Conservation (phyloP, 2,329 filamentous ascomycete genomes). For the Hypoxylon sp. region DNA sequence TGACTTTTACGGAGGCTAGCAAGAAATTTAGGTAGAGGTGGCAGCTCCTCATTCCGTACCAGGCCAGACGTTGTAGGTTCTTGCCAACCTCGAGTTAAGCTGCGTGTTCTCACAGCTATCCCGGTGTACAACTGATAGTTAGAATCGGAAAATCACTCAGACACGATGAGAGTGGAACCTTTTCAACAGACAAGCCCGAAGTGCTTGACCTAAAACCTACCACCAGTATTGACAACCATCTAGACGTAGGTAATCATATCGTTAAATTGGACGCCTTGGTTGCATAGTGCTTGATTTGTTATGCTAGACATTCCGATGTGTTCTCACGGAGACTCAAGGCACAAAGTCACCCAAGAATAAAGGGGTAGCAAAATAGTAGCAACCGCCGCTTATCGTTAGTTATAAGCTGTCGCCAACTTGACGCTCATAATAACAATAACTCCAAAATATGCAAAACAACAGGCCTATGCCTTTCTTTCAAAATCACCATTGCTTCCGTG, state of each 20-base stretch:
- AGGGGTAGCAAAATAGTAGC: neutral
- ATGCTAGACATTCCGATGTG: too few species aligned
- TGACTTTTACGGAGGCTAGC: constrained; percentile 60
- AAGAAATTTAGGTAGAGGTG: constrained; percentile 55
- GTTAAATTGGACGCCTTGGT: too few species aligned
- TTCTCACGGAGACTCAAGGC: neutral
- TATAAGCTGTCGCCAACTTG: constrained; percentile 3
- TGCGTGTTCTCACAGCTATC: neutral
- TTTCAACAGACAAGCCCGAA: too few species aligned
- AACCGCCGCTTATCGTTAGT: constrained; percentile 2
- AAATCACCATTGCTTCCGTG: constrained; percentile 31
- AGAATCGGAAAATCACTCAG: neutral
- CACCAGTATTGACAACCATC: neutral
- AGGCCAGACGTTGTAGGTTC: neutral
- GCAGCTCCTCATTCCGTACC: too few species aligned
- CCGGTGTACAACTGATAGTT: neutral
- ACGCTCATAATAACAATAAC: constrained; percentile 5
- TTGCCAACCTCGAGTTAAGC: neutral
- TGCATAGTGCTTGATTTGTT: too few species aligned
- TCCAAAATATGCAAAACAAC: constrained; percentile 26
- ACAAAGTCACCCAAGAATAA: neutral
- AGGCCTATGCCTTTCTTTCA: constrained; percentile 31
- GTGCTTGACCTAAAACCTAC: too few species aligned
- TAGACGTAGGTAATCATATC: neutral
- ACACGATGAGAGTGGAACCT: neutral